These are phyloP conservation scores for Aspergillus diversus DNA, from an alignment of 495 filamentous ascomycete genomes.

Conservation along the genomic window DNA sequence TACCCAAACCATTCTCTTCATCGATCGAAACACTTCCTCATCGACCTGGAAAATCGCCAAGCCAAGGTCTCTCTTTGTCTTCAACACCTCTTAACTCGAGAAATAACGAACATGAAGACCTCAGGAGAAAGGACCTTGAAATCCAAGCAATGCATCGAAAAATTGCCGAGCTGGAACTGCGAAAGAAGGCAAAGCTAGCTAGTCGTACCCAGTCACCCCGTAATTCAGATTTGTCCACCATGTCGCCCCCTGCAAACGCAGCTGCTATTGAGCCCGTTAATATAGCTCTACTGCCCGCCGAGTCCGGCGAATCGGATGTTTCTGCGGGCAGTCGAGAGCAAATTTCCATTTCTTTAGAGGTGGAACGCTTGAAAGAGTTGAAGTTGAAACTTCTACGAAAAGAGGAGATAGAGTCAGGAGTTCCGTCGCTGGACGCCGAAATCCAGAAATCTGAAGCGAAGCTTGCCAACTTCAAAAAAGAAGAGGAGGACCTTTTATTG, in stretches of 20 bases:
- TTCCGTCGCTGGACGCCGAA: conserved; percentile 60
- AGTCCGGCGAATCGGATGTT: background rate
- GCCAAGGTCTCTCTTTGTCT: conserved; percentile 32
- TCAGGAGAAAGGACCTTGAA: conserved; percentile 66
- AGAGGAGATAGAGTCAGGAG: conserved; percentile 57
- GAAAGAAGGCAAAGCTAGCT: conserved; percentile 58
- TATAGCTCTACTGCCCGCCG: conserved; percentile 11
- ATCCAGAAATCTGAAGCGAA: conserved; percentile 50
- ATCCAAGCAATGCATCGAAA: conserved; percentile 75
- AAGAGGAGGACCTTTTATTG: conserved; percentile 61
- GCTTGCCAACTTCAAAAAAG: conserved; percentile 56
- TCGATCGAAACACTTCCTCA: conserved; percentile 16
- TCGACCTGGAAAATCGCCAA: conserved; percentile 20
- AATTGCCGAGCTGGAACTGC: conserved; percentile 77
- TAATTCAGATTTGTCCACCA: conserved; percentile 24
- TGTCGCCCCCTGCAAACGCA: conserved; percentile 26
- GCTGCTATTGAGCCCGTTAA: conserved; percentile 18
- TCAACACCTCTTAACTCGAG: conserved; percentile 42
- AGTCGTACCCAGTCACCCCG: conserved; percentile 43
- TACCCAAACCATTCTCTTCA: background rate
- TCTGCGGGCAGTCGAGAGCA: background rate
- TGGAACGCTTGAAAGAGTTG: conserved; percentile 31
- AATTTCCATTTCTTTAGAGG: conserved; percentile 16
- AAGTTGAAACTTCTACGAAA: conserved; percentile 46
- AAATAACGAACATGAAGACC: conserved; percentile 53